phyloP scores from a whole-genome alignment of 169 alveolate species.

The Plasmodium inui region DNA sequence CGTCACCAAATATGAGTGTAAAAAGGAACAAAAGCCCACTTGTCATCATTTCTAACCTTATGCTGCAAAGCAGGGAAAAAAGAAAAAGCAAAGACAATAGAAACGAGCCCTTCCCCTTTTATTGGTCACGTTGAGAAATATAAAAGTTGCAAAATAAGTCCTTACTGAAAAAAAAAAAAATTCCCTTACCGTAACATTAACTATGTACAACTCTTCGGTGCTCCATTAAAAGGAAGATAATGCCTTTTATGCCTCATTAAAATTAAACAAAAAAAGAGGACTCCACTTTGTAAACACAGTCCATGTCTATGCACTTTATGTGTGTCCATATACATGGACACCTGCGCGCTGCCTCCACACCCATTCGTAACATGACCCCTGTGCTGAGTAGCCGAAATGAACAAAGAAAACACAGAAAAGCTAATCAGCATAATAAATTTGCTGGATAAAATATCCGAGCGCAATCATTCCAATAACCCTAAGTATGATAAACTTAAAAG shows the following conservation, averaged over 20 bases:
- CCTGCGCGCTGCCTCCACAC: background rate
- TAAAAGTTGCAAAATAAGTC: background rate
- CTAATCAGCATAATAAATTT: slow-evolving; percentile 37
- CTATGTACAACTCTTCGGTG: background rate
- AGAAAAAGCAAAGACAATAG: background rate
- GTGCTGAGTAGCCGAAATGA: slow-evolving; percentile 14
- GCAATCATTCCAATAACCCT: background rate
- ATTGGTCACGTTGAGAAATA: background rate
- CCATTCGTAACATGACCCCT: background rate
- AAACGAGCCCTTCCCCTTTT: background rate
- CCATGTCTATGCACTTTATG: background rate
- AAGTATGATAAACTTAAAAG: slow-evolving; percentile 3
- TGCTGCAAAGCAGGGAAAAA: background rate
- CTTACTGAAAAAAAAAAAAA: background rate
- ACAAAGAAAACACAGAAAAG: slow-evolving; percentile 58
- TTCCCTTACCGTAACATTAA: background rate
- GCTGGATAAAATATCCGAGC: slow-evolving; percentile 39
- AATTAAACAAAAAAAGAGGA: background rate
- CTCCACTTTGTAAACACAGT: background rate
- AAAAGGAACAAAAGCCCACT: background rate
- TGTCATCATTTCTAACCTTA: background rate
- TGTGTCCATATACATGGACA: background rate
- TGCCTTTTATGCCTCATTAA: background rate
- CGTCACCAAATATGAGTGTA: background rate
- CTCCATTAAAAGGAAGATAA: background rate